Conservation (phyloP, 2,329 filamentous ascomycete genomes). For the Penicillium sp. region DNA sequence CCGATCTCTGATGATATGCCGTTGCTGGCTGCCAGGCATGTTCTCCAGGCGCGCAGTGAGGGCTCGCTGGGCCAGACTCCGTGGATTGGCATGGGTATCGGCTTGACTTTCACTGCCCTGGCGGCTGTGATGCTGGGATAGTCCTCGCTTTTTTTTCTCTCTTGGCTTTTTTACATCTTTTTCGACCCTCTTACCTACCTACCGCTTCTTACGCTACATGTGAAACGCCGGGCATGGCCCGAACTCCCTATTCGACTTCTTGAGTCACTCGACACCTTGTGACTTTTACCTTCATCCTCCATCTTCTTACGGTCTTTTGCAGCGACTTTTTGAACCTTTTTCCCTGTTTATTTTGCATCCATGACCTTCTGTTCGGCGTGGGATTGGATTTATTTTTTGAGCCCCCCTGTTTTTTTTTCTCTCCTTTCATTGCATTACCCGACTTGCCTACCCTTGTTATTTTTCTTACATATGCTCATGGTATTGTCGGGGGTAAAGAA, state of each 20-base stretch:
- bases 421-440: conserved; percentile 26
- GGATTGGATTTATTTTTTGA: conserved; percentile 6
- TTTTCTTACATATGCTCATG: conserved; percentile 4
- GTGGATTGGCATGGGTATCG: conserved; percentile 46
- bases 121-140: conserved; percentile 43
- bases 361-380: conserved; percentile 18
- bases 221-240: conserved; percentile 9
- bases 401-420: conserved; percentile 13
- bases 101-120: conserved; percentile 40
- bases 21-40: conserved; percentile 23
- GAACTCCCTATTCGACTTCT: conserved; percentile 4
- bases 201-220: conserved; percentile 8
- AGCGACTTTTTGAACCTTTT: conserved; percentile 19
- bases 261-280: conserved; percentile 9
- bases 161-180: neutral
- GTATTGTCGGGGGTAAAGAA: conserved; percentile 30
- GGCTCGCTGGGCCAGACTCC: conserved; percentile 42
- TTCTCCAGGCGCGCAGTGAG: conserved; percentile 38
- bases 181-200: neutral
- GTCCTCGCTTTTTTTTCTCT: conserved; percentile 1
- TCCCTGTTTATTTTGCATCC: conserved; percentile 22
- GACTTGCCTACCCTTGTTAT: neutral
- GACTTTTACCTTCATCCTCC: conserved; percentile 10
- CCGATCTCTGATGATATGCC: neutral
- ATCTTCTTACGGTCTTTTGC: conserved; percentile 19